Conservation (phyloP, 768 basidiomycete genomes). For the Termitomyces sp. region DNA sequence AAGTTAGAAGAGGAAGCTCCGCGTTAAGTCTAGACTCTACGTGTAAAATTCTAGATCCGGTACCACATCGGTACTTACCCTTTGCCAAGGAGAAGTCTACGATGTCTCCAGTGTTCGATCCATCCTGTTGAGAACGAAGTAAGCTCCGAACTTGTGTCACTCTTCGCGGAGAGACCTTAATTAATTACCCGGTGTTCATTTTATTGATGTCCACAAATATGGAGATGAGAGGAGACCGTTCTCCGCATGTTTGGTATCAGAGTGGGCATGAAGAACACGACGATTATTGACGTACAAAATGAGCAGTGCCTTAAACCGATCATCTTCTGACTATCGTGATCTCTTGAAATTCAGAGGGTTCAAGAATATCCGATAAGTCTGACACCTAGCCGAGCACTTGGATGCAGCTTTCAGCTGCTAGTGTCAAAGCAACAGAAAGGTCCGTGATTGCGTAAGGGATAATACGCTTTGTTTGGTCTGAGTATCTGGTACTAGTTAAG, state of each 20-base stretch:
- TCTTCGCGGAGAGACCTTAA: not conserved
- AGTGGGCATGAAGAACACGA: not conserved
- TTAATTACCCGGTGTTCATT: not conserved
- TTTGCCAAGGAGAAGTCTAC: not conserved
- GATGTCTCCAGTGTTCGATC: not conserved
- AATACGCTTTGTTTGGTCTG: too few relatives aligned
- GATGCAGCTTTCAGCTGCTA: too few relatives aligned
- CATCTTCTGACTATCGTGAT: slow-evolving; percentile 26
- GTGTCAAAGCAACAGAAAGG: too few relatives aligned
- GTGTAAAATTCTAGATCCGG: not conserved
- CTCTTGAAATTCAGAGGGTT: slow-evolving; percentile 25
- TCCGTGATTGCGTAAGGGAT: too few relatives aligned
- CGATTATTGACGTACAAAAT: not conserved
- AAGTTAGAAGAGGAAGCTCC: not conserved
- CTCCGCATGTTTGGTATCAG: slow-evolving; percentile 30
- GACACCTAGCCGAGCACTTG: slow-evolving; percentile 8
- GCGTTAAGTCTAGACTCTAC: not conserved
- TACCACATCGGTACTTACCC: not conserved
- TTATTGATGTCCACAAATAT: not conserved
- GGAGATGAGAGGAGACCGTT: slow-evolving; percentile 28
- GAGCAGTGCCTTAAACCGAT: slow-evolving; percentile 29
- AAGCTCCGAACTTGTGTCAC: not conserved
- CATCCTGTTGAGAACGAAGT: not conserved
- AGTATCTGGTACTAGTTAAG: too few relatives aligned
- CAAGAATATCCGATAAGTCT: slow-evolving; percentile 22